Evolutionary conservation across 2,329 filamentous ascomycete genomes (phyloP).

Genomic region (Phoma sp.): DNA sequence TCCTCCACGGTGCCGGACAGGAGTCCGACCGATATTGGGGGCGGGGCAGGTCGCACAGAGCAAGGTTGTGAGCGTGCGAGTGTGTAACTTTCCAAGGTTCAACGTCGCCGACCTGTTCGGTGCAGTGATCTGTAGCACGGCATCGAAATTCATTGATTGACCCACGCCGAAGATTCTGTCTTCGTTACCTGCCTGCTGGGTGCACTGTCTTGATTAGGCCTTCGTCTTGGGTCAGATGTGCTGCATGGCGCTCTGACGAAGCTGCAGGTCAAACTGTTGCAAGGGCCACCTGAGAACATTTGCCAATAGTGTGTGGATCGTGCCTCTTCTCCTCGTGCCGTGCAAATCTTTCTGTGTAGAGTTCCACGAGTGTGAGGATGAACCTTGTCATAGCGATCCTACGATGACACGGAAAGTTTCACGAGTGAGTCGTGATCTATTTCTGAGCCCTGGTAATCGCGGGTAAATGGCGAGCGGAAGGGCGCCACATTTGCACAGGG

Average conservation of each 20-base stretch:
- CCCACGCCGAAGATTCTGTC: constrained; percentile 27
- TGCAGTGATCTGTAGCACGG: constrained; percentile 31
- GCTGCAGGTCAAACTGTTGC: constrained; percentile 20
- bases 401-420: constrained; percentile 19
- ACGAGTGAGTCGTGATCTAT: constrained; percentile 24
- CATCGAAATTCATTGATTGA: constrained; percentile 18
- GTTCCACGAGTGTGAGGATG: constrained; percentile 15
- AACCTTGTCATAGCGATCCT: constrained; percentile 25
- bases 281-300: constrained; percentile 24
- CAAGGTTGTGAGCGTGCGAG: constrained; percentile 22
- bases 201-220: constrained; percentile 1
- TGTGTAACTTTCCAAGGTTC: constrained; percentile 26
- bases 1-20: constrained; percentile 16
- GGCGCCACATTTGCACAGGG: constrained; percentile 16
- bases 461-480: constrained; percentile 13
- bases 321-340: constrained; percentile 25
- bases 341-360: constrained; percentile 28
- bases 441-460: not conserved
- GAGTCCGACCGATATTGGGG: constrained; percentile 21
- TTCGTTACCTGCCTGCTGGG: constrained; percentile 38
- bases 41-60: constrained; percentile 25
- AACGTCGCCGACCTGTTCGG: constrained; percentile 38
- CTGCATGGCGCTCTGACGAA: constrained; percentile 12
- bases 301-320: constrained; percentile 24
- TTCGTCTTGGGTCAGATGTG: constrained; percentile 6